These are phyloP conservation scores for Dendrobium catenatum DNA, from an alignment of 106 monocot genomes.

Conservation along the genomic window DNA sequence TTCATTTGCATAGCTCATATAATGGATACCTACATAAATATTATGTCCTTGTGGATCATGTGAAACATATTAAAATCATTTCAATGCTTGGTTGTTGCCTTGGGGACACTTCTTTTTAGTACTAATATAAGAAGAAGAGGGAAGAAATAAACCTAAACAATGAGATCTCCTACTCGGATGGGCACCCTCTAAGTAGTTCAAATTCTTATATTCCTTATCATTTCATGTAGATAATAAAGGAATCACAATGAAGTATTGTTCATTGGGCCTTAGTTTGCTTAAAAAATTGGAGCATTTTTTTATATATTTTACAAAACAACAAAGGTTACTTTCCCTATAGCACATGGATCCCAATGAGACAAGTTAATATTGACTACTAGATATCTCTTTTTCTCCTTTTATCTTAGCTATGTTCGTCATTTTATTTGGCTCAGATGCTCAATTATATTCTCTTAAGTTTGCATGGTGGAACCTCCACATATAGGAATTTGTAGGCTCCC, in stretches of 20 bases:
- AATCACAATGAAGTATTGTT: not conserved
- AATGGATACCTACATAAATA: not conserved
- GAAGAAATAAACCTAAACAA: not conserved
- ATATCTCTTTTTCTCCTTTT: not conserved
- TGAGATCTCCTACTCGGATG: not conserved
- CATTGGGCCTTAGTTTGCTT: not conserved
- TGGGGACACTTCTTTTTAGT: not conserved
- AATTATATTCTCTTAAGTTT: no score
- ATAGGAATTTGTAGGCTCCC: no score
- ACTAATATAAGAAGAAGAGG: not conserved
- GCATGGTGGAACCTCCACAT: no score
- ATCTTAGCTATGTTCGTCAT: no score
- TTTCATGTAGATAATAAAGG: not conserved
- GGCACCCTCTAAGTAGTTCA: not conserved
- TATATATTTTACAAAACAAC: not conserved
- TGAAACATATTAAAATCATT: not conserved
- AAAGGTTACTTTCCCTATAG: not conserved
- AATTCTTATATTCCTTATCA: not conserved
- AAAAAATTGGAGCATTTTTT: not conserved
- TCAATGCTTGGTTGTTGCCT: not conserved
- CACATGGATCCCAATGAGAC: not conserved
- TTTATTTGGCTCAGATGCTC: no score
- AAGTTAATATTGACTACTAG: not conserved
- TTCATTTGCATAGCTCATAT: not conserved
- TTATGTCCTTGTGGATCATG: not conserved